These are phyloP conservation scores for Mycothermus thermophilus DNA, from an alignment of 495 filamentous ascomycete species.

Conservation along the genomic window DNA sequence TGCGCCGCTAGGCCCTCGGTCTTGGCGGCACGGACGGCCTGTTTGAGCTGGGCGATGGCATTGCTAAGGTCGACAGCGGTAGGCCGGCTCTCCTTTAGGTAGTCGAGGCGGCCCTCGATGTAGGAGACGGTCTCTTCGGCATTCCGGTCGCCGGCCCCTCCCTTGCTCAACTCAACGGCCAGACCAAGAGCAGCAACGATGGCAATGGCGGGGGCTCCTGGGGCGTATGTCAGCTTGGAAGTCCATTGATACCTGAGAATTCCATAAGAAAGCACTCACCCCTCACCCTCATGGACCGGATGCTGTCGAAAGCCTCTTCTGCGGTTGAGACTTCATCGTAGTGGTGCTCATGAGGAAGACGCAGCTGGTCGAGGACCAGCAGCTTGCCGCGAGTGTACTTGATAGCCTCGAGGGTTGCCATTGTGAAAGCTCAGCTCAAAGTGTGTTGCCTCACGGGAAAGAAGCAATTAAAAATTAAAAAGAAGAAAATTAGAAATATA, in stretches of 20 bases:
- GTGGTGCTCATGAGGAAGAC: conserved; percentile 70
- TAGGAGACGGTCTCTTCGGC: conserved; percentile 48
- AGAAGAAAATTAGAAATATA: no score
- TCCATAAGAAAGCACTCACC: conserved; percentile 9
- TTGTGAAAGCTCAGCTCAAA: no score
- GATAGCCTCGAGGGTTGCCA: conserved; percentile 66
- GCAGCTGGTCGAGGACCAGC: conserved; percentile 78
- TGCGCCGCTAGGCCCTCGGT: conserved; percentile 17
- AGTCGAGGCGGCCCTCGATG: conserved; percentile 61
- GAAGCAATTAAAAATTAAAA: no score
- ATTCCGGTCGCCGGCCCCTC: conserved; percentile 30
- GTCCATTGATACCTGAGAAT: background rate
- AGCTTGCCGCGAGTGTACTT: conserved; percentile 66
- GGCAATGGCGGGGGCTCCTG: conserved; percentile 87
- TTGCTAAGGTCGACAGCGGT: conserved; percentile 92
- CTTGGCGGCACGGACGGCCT: conserved; percentile 31
- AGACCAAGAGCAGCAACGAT: conserved; percentile 86
- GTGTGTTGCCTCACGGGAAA: conserved; percentile 1
- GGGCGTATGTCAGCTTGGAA: conserved; percentile 10
- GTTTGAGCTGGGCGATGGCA: conserved; percentile 67
- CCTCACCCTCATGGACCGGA: conserved; percentile 77
- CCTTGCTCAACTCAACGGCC: conserved; percentile 55
- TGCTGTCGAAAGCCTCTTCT: conserved; percentile 81
- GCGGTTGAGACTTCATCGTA: conserved; percentile 61
- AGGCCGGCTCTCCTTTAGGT: conserved; percentile 72